Evolutionary conservation across 2,329 filamentous ascomycete species (phyloP).

Genomic region (Falciphora oryzae): DNA sequence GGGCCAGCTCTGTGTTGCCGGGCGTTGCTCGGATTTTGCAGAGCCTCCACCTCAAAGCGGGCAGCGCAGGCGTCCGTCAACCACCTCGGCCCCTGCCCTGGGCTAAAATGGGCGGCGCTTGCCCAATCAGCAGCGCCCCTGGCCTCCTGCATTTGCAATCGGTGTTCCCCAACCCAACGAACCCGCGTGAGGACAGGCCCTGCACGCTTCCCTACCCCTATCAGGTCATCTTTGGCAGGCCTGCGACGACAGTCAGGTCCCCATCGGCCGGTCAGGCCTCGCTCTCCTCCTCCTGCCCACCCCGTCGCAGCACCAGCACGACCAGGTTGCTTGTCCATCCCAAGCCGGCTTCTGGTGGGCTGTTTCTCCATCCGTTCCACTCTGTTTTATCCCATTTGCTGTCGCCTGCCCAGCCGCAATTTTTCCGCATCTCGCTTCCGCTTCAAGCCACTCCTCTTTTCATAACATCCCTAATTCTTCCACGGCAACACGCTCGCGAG

Average conservation of each 20-base stretch:
- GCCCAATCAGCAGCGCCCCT: background rate
- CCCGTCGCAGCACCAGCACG: too few relatives aligned
- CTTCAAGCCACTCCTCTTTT: background rate
- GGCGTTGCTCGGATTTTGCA: background rate
- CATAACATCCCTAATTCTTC: background rate
- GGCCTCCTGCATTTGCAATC: background rate
- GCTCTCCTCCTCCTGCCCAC: background rate
- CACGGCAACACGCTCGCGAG: background rate
- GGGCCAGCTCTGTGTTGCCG: too few relatives aligned
- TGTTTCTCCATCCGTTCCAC: slow-evolving; percentile 4
- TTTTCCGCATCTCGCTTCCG: background rate
- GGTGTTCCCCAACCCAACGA: background rate
- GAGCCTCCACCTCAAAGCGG: background rate
- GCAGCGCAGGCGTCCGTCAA: too few relatives aligned
- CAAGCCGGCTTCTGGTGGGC: background rate
- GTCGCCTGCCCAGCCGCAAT: slow-evolving; percentile 14
- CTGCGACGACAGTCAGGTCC: background rate
- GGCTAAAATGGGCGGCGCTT: background rate
- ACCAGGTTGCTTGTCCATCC: background rate
- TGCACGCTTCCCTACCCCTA: slow-evolving; percentile 6
- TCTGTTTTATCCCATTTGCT: slow-evolving; percentile 10
- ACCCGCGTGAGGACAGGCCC: background rate
- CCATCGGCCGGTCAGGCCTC: background rate
- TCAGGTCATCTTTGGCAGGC: slow-evolving; percentile 14
- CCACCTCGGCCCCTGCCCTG: background rate